Conservation (phyloP, 129 eudicot genomes). For the Daucus carota region DNA sequence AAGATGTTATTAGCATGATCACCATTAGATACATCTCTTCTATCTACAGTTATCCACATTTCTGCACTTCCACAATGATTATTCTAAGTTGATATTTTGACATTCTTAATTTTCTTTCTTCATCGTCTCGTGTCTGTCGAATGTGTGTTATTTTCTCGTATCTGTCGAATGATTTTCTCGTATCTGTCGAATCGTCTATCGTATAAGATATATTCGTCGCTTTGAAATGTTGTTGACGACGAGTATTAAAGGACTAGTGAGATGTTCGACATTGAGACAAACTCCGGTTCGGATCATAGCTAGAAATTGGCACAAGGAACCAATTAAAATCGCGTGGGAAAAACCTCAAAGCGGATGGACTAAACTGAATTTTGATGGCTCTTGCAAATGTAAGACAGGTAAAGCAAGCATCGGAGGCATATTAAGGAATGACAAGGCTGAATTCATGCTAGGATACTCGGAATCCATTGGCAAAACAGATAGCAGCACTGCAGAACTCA, state of each 20-base stretch:
- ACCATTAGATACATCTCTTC: background rate
- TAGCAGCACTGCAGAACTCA: slow-evolving; percentile 64
- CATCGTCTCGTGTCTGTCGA: background rate
- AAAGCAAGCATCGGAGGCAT: slow-evolving; percentile 85
- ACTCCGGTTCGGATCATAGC: background rate
- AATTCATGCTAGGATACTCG: slow-evolving; percentile 72
- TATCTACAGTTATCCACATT: background rate
- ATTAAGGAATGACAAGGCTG: slow-evolving; percentile 60
- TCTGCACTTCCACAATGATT: background rate
- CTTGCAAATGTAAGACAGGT: slow-evolving; percentile 68
- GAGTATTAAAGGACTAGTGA: background rate
- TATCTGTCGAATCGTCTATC: background rate
- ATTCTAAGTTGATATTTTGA: background rate
- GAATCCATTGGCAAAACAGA: slow-evolving; percentile 57
- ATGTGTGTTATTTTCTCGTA: background rate
- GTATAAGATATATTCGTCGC: background rate
- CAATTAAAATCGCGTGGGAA: slow-evolving; percentile 52
- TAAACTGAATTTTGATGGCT: slow-evolving; percentile 79
- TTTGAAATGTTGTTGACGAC: background rate
- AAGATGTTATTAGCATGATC: background rate
- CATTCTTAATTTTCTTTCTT: background rate
- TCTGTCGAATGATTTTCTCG: background rate
- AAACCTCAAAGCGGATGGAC: slow-evolving; percentile 76
- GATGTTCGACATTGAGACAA: background rate
- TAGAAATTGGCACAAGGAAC: slow-evolving; percentile 45